A percentile compares a stretch with the other conserved stretches of the same genome.
Conservation (phyloP, 2,329 filamentous ascomycete species). For the Sarocladium strictum region DNA sequence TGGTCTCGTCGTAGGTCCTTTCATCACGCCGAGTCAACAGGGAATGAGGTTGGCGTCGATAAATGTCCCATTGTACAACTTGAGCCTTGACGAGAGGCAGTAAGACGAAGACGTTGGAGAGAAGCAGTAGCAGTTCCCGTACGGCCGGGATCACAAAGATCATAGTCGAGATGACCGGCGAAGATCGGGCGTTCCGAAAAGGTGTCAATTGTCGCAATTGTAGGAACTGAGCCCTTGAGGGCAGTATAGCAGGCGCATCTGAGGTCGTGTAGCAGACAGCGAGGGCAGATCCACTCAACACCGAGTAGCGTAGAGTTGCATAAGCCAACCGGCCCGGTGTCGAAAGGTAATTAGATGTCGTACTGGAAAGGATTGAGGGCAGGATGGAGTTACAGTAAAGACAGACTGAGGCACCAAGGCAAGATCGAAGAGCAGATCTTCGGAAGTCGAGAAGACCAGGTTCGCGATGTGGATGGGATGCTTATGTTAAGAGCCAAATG, state of each 20-base stretch:
- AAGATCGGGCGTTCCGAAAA: neutral
- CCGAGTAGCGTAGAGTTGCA: neutral
- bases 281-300: too few relatives aligned
- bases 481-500: neutral
- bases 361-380: neutral
- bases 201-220: neutral
- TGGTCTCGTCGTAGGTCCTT: constrained; percentile 33
- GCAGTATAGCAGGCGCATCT: neutral
- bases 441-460: neutral
- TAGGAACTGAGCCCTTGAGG: neutral
- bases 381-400: neutral
- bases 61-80: constrained; percentile 43
- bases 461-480: neutral
- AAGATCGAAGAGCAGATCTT: neutral
- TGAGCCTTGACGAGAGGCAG: constrained; percentile 16
- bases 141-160: neutral
- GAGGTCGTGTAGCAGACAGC: too few relatives aligned
- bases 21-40: constrained; percentile 31
- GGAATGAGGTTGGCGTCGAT: constrained; percentile 25
- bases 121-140: neutral
- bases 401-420: neutral
- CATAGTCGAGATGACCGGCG: neutral
- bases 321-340: neutral
- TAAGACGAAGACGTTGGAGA: constrained; percentile 7
- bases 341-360: too few relatives aligned